Conservation (phyloP, 352 stramenopile species). For the Pythium pyrilobum region DNA sequence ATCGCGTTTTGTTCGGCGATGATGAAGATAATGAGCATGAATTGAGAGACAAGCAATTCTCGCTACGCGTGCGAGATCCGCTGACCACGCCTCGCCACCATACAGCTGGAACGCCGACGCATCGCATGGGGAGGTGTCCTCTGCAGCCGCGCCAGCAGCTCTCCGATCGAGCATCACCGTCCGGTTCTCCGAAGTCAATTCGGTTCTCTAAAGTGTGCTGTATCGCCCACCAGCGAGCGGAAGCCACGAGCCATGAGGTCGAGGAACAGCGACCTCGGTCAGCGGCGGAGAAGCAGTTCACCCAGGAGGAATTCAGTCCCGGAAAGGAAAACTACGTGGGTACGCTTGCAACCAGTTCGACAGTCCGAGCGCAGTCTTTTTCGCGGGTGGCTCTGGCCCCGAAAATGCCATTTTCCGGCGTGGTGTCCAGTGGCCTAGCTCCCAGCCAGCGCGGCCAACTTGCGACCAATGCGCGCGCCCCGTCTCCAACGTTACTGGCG, state of each 20-base stretch:
- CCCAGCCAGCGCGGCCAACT: not conserved
- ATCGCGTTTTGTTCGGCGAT: not conserved
- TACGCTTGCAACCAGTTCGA: not conserved
- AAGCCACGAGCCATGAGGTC: not conserved
- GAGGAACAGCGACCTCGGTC: not conserved
- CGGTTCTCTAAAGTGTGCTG: slow-evolving; percentile 15
- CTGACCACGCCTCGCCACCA: not conserved
- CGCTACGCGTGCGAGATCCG: slow-evolving; percentile 8
- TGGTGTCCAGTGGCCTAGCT: no score
- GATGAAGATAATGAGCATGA: not conserved
- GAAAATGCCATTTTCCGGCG: slow-evolving; percentile 18
- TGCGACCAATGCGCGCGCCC: not conserved
- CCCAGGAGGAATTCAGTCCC: slow-evolving; percentile 6
- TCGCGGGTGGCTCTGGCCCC: slow-evolving; percentile 10
- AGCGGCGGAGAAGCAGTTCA: not conserved
- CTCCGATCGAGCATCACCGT: not conserved
- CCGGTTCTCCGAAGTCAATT: not conserved
- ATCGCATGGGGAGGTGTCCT: not conserved
- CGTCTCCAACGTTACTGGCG: not conserved
- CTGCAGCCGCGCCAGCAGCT: slow-evolving; percentile 6
- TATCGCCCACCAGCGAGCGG: slow-evolving; percentile 11
- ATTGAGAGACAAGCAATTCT: not conserved
- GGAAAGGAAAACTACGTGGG: slow-evolving; percentile 22
- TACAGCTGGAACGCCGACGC: not conserved
- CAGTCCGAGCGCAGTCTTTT: not conserved